phyloP scores from a whole-genome alignment of 768 basidiomycete genomes.

The Amanita inopinata region DNA sequence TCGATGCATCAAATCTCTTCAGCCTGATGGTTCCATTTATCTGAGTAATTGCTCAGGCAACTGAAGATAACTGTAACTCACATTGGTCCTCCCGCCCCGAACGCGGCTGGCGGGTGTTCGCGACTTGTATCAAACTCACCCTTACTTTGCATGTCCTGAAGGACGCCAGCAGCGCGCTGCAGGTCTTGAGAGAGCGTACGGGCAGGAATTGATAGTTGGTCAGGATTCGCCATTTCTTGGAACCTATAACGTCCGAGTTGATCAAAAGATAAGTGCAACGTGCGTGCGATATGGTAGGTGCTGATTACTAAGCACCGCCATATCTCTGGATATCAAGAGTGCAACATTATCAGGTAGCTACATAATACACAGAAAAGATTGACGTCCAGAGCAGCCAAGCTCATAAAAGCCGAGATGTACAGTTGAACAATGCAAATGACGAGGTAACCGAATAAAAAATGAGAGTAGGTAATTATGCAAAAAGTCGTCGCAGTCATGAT shows the following conservation, averaged over 20 bases:
- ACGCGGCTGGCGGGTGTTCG: conserved; percentile 46
- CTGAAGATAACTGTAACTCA: conserved; percentile 23
- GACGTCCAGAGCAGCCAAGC: conserved; percentile 6
- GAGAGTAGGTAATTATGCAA: conserved; percentile 7
- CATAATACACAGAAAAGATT: conserved; percentile 20
- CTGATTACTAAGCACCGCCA: conserved; percentile 7
- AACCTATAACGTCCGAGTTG: too few relatives aligned
- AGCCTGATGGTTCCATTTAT: conserved; percentile 45
- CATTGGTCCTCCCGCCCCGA: conserved; percentile 74
- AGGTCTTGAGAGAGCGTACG: conserved; percentile 34
- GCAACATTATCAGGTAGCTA: conserved; percentile 22
- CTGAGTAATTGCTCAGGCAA: not conserved
- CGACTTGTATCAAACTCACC: conserved; percentile 24
- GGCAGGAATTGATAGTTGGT: conserved; percentile 19
- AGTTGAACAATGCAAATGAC: conserved; percentile 17
- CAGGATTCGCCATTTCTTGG: conserved; percentile 2
- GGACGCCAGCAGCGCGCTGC: conserved; percentile 38
- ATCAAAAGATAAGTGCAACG: not conserved
- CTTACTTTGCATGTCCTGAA: conserved; percentile 40
- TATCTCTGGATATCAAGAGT: conserved; percentile 6
- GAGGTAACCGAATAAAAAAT: conserved; percentile 8
- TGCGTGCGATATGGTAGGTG: not conserved
- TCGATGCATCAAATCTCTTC: conserved; percentile 72
- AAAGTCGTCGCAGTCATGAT: conserved; percentile 6
- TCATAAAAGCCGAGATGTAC: conserved; percentile 13